Conservation (phyloP, 139 green algal species). For the Tetraselmis chui region DNA sequence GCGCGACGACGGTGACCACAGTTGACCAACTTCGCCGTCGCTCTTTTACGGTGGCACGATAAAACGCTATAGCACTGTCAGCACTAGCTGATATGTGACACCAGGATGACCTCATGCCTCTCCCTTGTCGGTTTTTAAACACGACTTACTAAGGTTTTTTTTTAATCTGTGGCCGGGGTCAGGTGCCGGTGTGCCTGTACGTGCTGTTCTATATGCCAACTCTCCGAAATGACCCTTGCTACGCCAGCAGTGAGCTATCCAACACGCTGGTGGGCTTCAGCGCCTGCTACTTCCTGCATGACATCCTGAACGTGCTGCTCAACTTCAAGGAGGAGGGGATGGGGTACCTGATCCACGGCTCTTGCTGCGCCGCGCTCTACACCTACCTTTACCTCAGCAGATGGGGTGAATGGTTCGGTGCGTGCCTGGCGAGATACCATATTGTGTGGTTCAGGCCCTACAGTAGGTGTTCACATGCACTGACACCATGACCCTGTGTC, state of each 20-base stretch:
- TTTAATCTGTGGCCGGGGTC: too few relatives aligned
- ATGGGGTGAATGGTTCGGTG: slow-evolving; percentile 34
- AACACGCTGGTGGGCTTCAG: slow-evolving; percentile 20
- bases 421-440: background rate
- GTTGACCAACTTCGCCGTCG: too few relatives aligned
- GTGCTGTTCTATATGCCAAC: background rate
- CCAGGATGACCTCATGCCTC: too few relatives aligned
- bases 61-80: too few relatives aligned
- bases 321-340: slow-evolving; percentile 24
- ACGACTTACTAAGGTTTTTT: too few relatives aligned
- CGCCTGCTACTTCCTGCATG: slow-evolving; percentile 39
- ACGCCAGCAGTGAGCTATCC: slow-evolving; percentile 15
- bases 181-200: background rate
- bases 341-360: slow-evolving; percentile 27
- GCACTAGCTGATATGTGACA: too few relatives aligned
- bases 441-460: background rate
- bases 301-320: slow-evolving; percentile 20
- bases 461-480: background rate
- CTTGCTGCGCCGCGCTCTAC: slow-evolving; percentile 30
- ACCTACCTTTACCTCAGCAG: slow-evolving; percentile 19
- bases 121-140: too few relatives aligned
- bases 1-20: too few relatives aligned
- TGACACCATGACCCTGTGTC: background rate
- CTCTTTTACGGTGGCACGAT: too few relatives aligned
- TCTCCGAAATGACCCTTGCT: background rate